Evolutionary conservation across 306 rosid genomes (phyloP).

Genomic region (Castanea crenata): DNA sequence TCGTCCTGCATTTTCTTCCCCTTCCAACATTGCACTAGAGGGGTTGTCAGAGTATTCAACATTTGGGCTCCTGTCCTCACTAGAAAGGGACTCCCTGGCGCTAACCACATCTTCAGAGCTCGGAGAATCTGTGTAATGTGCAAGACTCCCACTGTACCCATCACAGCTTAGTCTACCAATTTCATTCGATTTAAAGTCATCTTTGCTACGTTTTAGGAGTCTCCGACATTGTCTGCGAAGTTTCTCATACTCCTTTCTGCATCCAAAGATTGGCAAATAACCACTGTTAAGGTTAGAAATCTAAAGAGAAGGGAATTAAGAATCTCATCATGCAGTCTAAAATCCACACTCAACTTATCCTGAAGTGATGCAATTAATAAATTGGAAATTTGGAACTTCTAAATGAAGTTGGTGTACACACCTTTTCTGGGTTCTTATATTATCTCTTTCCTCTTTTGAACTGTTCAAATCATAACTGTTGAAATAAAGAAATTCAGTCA

Average conservation of each 20-base stretch:
- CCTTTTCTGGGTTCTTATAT: conserved; percentile 68
- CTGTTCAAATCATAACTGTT: conserved; percentile 86
- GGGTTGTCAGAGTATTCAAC: conserved; percentile 64
- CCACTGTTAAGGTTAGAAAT: not conserved
- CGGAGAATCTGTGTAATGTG: conserved; percentile 71
- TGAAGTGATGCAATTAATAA: conserved; percentile 1
- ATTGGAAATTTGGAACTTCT: conserved; percentile 12
- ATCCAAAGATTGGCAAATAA: conserved; percentile 26
- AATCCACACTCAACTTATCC: not conserved
- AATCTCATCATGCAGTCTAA: conserved; percentile 3
- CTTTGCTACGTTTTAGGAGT: conserved; percentile 53
- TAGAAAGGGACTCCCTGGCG: conserved; percentile 89
- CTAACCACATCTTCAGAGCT: conserved; percentile 93
- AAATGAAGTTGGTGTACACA: conserved; percentile 21
- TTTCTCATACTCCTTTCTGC: conserved; percentile 86
- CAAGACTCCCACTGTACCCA: conserved; percentile 50
- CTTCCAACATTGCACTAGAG: conserved; percentile 67
- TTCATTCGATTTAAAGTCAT: conserved; percentile 55
- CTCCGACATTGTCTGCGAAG: conserved; percentile 78
- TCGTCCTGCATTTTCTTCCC: conserved; percentile 48
- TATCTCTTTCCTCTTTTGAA: conserved; percentile 79
- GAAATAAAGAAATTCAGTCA: conserved; percentile 33
- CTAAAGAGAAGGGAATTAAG: conserved; percentile 8
- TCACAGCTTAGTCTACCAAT: conserved; percentile 48
- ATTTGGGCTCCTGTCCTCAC: conserved; percentile 73